Evolutionary conservation across 805 yeast species (phyloP).

Genomic region (Starmera quercuum): DNA sequence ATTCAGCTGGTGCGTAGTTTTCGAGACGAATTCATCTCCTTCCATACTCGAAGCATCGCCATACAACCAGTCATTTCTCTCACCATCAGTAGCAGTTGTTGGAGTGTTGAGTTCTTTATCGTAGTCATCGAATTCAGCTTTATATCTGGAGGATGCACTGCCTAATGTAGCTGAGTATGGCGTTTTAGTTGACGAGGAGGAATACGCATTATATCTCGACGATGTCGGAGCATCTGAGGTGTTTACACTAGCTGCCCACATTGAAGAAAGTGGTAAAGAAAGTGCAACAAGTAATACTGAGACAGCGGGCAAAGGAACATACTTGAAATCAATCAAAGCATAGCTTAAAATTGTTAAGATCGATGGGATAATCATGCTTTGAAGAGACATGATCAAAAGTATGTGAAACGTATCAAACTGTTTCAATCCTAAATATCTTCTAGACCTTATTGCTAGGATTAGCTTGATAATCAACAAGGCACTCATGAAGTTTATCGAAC

Average conservation of each 20-base stretch:
- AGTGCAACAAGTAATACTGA: slow-evolving; percentile 58
- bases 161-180: neutral
- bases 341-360: slow-evolving; percentile 53
- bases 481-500: slow-evolving; percentile 58
- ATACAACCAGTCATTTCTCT: slow-evolving; percentile 26
- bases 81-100: slow-evolving; percentile 26
- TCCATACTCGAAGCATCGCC: slow-evolving; percentile 9
- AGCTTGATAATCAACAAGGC: slow-evolving; percentile 58
- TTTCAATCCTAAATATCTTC: slow-evolving; percentile 70
- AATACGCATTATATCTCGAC: slow-evolving; percentile 7
- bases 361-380: slow-evolving; percentile 77
- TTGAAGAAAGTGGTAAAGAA: slow-evolving; percentile 73
- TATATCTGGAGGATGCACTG: neutral
- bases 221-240: slow-evolving; percentile 37
- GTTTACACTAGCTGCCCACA: slow-evolving; percentile 80
- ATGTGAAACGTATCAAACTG: slow-evolving; percentile 83
- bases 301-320: slow-evolving; percentile 39
- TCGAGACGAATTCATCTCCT: slow-evolving; percentile 10
- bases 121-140: slow-evolving; percentile 1
- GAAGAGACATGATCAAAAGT: slow-evolving; percentile 70
- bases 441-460: slow-evolving; percentile 55
- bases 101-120: slow-evolving; percentile 23
- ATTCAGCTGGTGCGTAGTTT: slow-evolving; percentile 15
- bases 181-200: slow-evolving; percentile 3
- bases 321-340: slow-evolving; percentile 24